Percentiles rank a stretch among this genome's conserved stretches.
These are phyloP conservation scores for Protomyces lactucae-debilis DNA, from an alignment of 1,139 yeast species.

Conservation along the genomic window DNA sequence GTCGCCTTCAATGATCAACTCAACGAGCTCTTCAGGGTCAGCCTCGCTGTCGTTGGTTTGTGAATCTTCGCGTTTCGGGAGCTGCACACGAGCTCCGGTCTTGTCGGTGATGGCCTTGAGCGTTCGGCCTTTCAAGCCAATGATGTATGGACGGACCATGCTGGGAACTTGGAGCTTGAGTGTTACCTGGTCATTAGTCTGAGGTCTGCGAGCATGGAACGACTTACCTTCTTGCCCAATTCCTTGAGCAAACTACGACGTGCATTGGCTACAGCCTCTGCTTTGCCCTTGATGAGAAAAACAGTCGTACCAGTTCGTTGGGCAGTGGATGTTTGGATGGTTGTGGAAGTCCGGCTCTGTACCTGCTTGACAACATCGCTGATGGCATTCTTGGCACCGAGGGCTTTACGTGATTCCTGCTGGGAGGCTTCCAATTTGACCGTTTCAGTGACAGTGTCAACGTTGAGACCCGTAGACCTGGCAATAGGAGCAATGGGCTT, in stretches of 20 bases:
- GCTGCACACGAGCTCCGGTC: constrained; percentile 69
- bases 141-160: constrained; percentile 68
- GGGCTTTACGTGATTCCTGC: constrained; percentile 16
- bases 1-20: constrained; percentile 75
- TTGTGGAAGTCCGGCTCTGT: constrained; percentile 16
- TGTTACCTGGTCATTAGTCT: constrained; percentile 47
- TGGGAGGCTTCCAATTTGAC: constrained; percentile 26
- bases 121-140: constrained; percentile 83
- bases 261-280: constrained; percentile 64
- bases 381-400: constrained; percentile 19
- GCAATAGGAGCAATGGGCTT: neutral
- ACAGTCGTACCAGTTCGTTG: constrained; percentile 74
- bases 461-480: neutral
- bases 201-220: too few species aligned
- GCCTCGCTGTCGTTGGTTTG: constrained; percentile 36
- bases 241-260: constrained; percentile 71
- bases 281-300: constrained; percentile 74
- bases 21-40: constrained; percentile 50
- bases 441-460: constrained; percentile 16
- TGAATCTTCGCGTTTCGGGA: constrained; percentile 49
- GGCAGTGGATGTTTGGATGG: constrained; percentile 77
- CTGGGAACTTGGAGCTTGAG: constrained; percentile 67
- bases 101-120: constrained; percentile 72
- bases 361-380: constrained; percentile 24
- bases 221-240: constrained; percentile 51